Conservation (phyloP, 2,329 filamentous ascomycete species). For the Tolypocladium tundrense region DNA sequence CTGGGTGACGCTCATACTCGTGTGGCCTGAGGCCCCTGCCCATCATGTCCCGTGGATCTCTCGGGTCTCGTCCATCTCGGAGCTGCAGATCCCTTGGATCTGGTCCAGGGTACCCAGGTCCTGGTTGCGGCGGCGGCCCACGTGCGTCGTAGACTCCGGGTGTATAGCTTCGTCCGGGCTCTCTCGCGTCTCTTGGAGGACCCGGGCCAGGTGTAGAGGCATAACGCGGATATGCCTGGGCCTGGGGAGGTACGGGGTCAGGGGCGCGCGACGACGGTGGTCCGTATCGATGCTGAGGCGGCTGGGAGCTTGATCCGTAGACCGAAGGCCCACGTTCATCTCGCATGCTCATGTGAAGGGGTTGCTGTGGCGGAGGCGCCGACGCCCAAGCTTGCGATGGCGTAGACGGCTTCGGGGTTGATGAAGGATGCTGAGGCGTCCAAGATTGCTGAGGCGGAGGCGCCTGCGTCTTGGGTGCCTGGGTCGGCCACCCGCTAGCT, state of each 20-base stretch:
- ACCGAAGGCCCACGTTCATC: conserved; percentile 27
- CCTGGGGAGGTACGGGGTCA: conserved; percentile 27
- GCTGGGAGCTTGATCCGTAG: conserved; percentile 20
- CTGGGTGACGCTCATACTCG: conserved; percentile 33
- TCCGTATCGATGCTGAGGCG: conserved; percentile 27
- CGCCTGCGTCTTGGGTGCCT: conserved; percentile 21
- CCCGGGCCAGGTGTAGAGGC: conserved; percentile 30
- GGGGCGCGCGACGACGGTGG: conserved; percentile 28
- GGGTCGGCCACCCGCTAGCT: conserved; percentile 17
- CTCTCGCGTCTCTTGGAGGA: conserved; percentile 29
- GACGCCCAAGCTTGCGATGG: conserved; percentile 21
- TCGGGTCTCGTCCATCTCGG: conserved; percentile 20
- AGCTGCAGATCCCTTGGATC: conserved; percentile 21
- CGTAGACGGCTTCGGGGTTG: conserved; percentile 21
- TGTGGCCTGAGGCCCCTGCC: conserved; percentile 32
- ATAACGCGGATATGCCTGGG: conserved; percentile 33
- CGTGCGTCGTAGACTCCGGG: conserved; percentile 32
- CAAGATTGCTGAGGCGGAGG: conserved; percentile 23
- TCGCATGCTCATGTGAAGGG: conserved; percentile 24
- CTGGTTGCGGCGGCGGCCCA: conserved; percentile 25
- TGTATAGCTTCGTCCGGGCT: conserved; percentile 35
- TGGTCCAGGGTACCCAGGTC: conserved; percentile 20
- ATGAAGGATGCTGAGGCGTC: conserved; percentile 19
- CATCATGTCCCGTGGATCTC: conserved; percentile 31
- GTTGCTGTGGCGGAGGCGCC: conserved; percentile 20